Base-by-base conservation (phyloP, 306 rosid species). In the Quercus berberidifolia region DNA sequence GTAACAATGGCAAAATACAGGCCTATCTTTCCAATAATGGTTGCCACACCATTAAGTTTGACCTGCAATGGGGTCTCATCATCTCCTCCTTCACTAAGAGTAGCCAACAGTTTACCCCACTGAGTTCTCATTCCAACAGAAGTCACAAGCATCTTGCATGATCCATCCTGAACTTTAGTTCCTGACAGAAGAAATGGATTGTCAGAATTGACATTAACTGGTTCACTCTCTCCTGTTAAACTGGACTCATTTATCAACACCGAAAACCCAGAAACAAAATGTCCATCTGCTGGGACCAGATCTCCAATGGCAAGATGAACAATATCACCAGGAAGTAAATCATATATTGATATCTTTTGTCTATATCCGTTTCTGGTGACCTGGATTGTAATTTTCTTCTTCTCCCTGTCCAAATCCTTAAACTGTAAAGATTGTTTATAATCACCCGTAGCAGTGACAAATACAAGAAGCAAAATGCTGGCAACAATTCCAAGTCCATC, bases 11-110 rank as follows among this genome's bases (percentile, higher is more conserved):
- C 96, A 6, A 95, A 95, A 85, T 91, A 93, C 71, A 95, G 91
- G 77, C 99, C 99, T 55, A 95, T 93, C 85, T 95, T 95, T 60
- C 99, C 99, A 79, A 95, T 93, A 77, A 95, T 86, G 75, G 96
- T 95, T 21, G 98, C 99, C 86, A 95, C 99, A 19, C 99, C 98
- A 77, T 95, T 95, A 74, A 95, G 98, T 83, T 95, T 95, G 55
- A 95, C 99, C 97, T 95, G 99, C 91, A 95, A 84, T 30, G 99
- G 99, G 76, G 98, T 95, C 88, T 95, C 99, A 74, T 95, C 99
- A 73, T 93, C 97, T 80, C 99, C 99, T 84, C 99, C 99, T 88
- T 95, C 99, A 76, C 91, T 89, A 46, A 95, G 93, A 82, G 99
- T 95, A 73, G 98, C 96, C 96, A 95, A 87, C 78, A 95, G 85